Conservation (phyloP, 768 basidiomycete species). For the Pisolithus marmoratus region DNA sequence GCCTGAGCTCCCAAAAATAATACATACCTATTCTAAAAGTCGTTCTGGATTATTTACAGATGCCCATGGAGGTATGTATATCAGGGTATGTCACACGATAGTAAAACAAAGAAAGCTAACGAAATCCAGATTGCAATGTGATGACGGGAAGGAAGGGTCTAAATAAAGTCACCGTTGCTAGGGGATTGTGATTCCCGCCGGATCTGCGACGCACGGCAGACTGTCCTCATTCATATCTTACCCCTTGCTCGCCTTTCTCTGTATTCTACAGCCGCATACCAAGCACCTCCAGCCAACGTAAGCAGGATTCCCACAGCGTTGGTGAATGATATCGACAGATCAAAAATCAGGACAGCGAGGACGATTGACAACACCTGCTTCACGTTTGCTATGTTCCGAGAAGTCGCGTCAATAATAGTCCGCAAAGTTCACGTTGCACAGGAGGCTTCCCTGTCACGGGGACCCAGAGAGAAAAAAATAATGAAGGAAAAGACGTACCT, state of each 20-base stretch:
- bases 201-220: too few relatives aligned
- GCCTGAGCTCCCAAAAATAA: too few relatives aligned
- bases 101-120: too few relatives aligned
- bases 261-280: constrained; percentile 69
- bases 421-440: constrained; percentile 2
- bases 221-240: constrained; percentile 5
- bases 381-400: constrained; percentile 57
- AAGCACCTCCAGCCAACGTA: constrained; percentile 82
- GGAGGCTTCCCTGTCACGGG: background rate
- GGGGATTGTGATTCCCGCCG: too few relatives aligned
- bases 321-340: constrained; percentile 69
- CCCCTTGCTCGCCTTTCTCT: constrained; percentile 35
- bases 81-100: too few relatives aligned
- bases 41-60: too few relatives aligned
- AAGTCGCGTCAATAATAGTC: constrained; percentile 4
- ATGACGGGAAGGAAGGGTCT: too few relatives aligned
- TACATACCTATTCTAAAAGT: too few relatives aligned
- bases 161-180: too few relatives aligned
- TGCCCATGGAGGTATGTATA: too few relatives aligned
- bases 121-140: too few relatives aligned
- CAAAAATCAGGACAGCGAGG: constrained; percentile 77
- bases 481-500: constrained; percentile 45
- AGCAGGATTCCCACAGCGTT: constrained; percentile 82
- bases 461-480: background rate
- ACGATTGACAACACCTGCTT: constrained; percentile 92